Percentiles rank a stretch among this genome's conserved stretches.
phyloP scores from a whole-genome alignment of 169 alveolate genomes.

The Cryptosporidium sp. region DNA sequence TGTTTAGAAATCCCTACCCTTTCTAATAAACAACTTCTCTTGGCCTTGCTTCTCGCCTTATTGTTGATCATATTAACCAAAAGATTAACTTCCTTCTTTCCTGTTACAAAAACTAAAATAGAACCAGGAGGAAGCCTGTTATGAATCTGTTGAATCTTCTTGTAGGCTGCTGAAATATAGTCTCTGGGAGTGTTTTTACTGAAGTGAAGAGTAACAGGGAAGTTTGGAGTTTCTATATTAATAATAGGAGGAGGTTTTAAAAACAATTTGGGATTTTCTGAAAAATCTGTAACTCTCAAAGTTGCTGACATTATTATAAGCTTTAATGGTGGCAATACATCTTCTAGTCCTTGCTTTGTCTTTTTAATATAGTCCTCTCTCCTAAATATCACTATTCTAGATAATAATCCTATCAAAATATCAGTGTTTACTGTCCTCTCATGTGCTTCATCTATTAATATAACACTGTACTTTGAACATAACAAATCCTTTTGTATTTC shows the following conservation, averaged over 20 bases:
- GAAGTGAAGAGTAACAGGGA: conserved; percentile 91
- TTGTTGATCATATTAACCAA: conserved; percentile 86
- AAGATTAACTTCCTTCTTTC: conserved; percentile 93
- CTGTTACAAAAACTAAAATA: conserved; percentile 96
- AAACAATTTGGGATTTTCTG: conserved; percentile 89
- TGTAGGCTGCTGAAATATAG: conserved; percentile 90
- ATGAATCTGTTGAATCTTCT: conserved; percentile 82
- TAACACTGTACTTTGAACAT: conserved; percentile 92
- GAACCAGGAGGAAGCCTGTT: conserved; percentile 96
- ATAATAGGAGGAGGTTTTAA: conserved; percentile 87
- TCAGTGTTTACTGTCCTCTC: conserved; percentile 98
- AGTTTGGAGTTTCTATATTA: conserved; percentile 90
- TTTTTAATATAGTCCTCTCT: conserved; percentile 80
- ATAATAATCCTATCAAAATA: conserved; percentile 94
- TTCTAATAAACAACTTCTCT: conserved; percentile 3
- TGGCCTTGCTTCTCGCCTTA: conserved; percentile 79
- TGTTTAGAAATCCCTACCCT: conserved; percentile 22
- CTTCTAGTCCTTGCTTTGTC: conserved; percentile 31
- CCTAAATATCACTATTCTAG: conserved; percentile 92
- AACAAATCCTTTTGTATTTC: conserved; percentile 92
- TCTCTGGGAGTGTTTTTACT: conserved; percentile 87
- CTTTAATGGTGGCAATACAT: conserved; percentile 85
- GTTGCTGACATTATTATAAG: conserved; percentile 99
- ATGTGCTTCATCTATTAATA: conserved; percentile 99
- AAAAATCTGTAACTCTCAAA: conserved; percentile 91